Conservation (phyloP, 345 rosid species). For the Carallia brachiata region DNA sequence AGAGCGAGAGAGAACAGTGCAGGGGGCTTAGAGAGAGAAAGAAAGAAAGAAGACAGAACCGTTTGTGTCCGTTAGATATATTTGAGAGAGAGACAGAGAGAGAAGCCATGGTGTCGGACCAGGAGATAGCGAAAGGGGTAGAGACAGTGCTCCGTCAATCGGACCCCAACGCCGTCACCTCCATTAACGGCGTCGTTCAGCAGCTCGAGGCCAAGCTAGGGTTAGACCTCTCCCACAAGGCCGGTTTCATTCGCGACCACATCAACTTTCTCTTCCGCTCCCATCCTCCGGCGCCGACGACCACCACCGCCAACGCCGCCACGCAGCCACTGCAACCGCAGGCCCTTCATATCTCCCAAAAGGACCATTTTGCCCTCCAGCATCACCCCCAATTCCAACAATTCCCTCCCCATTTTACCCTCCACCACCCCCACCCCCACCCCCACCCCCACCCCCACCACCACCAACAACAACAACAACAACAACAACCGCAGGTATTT, state of each 20-base stretch:
- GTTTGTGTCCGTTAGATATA: constrained; percentile 33
- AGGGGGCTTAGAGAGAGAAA: constrained; percentile 15
- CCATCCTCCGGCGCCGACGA: constrained; percentile 26
- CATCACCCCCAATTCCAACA: constrained; percentile 43
- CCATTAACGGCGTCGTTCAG: constrained; percentile 71
- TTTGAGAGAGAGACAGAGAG: constrained; percentile 25
- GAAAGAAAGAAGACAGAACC: constrained; percentile 20
- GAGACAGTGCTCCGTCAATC: constrained; percentile 80
- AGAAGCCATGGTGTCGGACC: constrained; percentile 67
- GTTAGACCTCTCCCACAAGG: constrained; percentile 75
- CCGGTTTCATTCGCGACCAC: constrained; percentile 74
- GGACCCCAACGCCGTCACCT: constrained; percentile 57
- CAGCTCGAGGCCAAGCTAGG: constrained; percentile 87
- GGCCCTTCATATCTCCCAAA: constrained; percentile 30
- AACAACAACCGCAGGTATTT: constrained; percentile 12
- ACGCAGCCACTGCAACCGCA: background rate
- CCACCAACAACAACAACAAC: too few species aligned
- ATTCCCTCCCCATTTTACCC: constrained; percentile 34
- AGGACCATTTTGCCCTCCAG: constrained; percentile 61
- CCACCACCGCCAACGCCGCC: constrained; percentile 6
- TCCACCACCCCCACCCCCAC: constrained; percentile 30
- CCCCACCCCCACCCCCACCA: constrained; percentile 26
- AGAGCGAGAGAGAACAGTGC: constrained; percentile 1
- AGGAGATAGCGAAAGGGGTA: constrained; percentile 75
- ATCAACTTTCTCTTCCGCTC: constrained; percentile 68